Percentiles rank a stretch among this genome's conserved stretches.
phyloP scores from a whole-genome alignment of 345 rosid genomes.

The Murraya koenigii region DNA sequence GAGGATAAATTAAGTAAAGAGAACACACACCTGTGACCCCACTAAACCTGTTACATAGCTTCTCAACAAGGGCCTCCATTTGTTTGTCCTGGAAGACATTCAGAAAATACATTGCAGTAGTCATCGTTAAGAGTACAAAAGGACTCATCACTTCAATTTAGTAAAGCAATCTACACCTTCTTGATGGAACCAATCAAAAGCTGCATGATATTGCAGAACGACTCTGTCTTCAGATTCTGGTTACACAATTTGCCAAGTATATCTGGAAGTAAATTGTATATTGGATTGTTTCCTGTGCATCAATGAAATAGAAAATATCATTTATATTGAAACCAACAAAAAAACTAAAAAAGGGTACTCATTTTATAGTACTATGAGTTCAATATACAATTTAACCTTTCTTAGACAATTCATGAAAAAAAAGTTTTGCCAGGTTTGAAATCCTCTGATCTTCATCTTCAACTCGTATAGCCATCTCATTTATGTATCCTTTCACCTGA shows the following conservation, averaged over 20 bases:
- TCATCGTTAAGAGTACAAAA: conserved; percentile 3
- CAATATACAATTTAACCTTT: conserved; percentile 54
- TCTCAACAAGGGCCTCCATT: conserved; percentile 97
- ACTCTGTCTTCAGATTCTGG: conserved; percentile 70
- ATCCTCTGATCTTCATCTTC: conserved; percentile 91
- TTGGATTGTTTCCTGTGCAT: conserved; percentile 86
- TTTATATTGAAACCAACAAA: conserved; percentile 14
- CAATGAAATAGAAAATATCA: conserved; percentile 10
- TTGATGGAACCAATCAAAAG: conserved; percentile 92
- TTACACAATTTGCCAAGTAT: conserved; percentile 77
- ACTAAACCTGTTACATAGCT: conserved; percentile 92
- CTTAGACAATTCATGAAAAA: conserved; percentile 90
- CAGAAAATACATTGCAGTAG: conserved; percentile 8
- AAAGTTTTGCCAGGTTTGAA: conserved; percentile 85
- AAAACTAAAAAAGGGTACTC: conserved; percentile 3
- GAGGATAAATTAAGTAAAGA: neutral
- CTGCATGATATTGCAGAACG: conserved; percentile 93
- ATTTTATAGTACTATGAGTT: neutral
- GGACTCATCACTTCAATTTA: conserved; percentile 9
- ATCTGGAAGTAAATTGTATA: conserved; percentile 95
- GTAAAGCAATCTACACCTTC: conserved; percentile 52
- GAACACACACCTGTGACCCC: conserved; percentile 77
- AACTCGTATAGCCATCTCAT: conserved; percentile 86
- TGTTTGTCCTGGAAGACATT: conserved; percentile 74
- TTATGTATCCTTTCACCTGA: conserved; percentile 93